Conservation (phyloP, 116 monocot species). For the Iris pallida region DNA sequence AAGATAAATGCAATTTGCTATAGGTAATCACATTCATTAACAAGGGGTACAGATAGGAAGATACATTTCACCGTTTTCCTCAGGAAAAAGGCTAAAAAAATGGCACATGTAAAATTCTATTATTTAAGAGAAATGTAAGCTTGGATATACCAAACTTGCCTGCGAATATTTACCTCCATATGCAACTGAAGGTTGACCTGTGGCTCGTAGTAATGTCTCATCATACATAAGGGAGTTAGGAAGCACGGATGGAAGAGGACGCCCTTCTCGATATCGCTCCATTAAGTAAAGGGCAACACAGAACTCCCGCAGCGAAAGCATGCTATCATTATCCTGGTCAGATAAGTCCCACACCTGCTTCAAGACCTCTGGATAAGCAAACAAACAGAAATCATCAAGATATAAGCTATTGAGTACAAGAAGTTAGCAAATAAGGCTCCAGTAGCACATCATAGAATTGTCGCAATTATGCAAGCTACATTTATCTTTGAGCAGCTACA, state of each 20-base stretch:
- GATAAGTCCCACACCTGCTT: constrained; percentile 99
- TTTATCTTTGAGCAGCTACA: too few relatives aligned
- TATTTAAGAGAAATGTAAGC: too few relatives aligned
- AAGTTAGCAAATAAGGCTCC: too few relatives aligned
- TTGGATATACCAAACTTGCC: constrained; percentile 27
- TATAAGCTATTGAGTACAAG: neutral
- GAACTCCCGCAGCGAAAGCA: constrained; percentile 91
- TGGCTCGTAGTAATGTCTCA: constrained; percentile 56
- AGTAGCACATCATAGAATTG: too few relatives aligned
- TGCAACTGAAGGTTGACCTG: constrained; percentile 47
- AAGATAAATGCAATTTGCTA: too few relatives aligned
- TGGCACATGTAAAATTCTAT: neutral
- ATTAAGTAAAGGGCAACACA: constrained; percentile 87
- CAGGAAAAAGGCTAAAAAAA: neutral
- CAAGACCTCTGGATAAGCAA: constrained; percentile 63
- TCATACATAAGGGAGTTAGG: constrained; percentile 70
- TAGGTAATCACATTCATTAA: too few relatives aligned
- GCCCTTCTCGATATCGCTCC: constrained; percentile 83
- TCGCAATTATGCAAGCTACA: too few relatives aligned
- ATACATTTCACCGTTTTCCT: too few relatives aligned
- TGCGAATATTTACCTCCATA: constrained; percentile 40
- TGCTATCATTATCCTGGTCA: constrained; percentile 94
- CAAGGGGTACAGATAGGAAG: too few relatives aligned
- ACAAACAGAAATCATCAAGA: constrained; percentile 8
- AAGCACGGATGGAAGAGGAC: constrained; percentile 65